Evolutionary conservation across 2,329 filamentous ascomycete genomes (phyloP), one percentile per base, ranked within the genome.

Genomic region (Cladorrhinum sp.): DNA sequence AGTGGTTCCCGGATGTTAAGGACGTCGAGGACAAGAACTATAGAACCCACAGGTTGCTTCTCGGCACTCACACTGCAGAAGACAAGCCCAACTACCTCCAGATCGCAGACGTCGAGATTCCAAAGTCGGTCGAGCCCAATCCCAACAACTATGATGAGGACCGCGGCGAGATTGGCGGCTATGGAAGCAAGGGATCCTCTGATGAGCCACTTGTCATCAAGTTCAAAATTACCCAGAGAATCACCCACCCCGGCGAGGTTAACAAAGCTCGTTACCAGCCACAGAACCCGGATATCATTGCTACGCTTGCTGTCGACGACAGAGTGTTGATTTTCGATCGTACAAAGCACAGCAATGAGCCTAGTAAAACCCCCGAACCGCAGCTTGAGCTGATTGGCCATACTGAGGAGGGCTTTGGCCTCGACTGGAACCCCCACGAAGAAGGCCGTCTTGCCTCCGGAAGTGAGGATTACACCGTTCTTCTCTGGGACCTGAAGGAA

Each of bases 201-300:
- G 74, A 74, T 12, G 90, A 91, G 65, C 83, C 87, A 22, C 82
- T 86, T 20, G 80, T 85, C 48, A 88, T 98, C 74, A 92, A 91
- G 70, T 96, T 96, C 80, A 89, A 90, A 66, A 90, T 99, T 70
- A 88, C 95, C 55, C 95, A 99, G 76, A 95, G 91, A 76, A 99
- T 99, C 73, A 90, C 96, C 73, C 95, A 99, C 73, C 92, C 93
- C 16, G 91, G 91, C 65, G 95, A 99, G 75, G 92, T 99, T 73
- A 99, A 99, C 82, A 99, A 98, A 79, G 96, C 95, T 16, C 88
- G 95, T 67, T 98, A 98, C 73, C 93, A 97, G 76, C 95, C 95
- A 12, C 93, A 98, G 74, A 99, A 99, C 71, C 92, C 93, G 4
- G 92, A 99, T 70, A 87, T 99, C 60, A 96, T 99, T 69, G 95